Percentiles rank a stretch among this genome's conserved stretches.
These are phyloP conservation scores for Gossypium davidsonii DNA, from an alignment of 441 rosid genomes.

Conservation along the genomic window DNA sequence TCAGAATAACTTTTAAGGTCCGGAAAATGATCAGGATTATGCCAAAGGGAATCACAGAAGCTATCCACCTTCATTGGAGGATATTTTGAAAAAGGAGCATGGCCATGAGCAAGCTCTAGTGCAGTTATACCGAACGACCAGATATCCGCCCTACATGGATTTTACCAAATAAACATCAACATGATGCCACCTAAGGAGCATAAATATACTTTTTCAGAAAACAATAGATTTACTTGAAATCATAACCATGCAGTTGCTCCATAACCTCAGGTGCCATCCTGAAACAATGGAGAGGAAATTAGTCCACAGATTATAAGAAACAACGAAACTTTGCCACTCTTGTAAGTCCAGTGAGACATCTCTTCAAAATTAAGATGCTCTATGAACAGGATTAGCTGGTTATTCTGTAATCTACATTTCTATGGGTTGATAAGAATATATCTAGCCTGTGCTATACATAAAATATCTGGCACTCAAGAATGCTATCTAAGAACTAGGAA, in stretches of 20 bases:
- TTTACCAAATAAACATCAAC: constrained; percentile 27
- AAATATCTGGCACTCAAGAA: neutral
- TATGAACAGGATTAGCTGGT: neutral
- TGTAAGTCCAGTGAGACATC: neutral
- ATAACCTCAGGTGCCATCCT: constrained; percentile 99
- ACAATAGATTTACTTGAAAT: constrained; percentile 67
- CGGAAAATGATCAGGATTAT: neutral
- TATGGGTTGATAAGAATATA: neutral
- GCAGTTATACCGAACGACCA: constrained; percentile 99
- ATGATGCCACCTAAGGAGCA: constrained; percentile 14
- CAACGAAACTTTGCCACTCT: neutral
- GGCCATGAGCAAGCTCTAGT: constrained; percentile 97
- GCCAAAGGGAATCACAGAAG: constrained; percentile 4
- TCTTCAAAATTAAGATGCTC: neutral
- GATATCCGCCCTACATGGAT: constrained; percentile 80
- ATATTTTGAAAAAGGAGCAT: constrained; percentile 95
- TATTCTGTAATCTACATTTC: neutral
- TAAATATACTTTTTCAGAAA: constrained; percentile 10
- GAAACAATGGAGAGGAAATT: constrained; percentile 20
- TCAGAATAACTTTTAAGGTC: constrained; percentile 7
- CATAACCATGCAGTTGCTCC: constrained; percentile 98
- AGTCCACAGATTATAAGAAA: constrained; percentile 9
- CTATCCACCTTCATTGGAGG: constrained; percentile 93
- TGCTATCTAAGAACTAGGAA: neutral
- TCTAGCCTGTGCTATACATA: neutral